Percentiles rank a stretch among this genome's conserved stretches.
Conservation (phyloP, 371 early-diverging fungal species). For the Smittium culicis region DNA sequence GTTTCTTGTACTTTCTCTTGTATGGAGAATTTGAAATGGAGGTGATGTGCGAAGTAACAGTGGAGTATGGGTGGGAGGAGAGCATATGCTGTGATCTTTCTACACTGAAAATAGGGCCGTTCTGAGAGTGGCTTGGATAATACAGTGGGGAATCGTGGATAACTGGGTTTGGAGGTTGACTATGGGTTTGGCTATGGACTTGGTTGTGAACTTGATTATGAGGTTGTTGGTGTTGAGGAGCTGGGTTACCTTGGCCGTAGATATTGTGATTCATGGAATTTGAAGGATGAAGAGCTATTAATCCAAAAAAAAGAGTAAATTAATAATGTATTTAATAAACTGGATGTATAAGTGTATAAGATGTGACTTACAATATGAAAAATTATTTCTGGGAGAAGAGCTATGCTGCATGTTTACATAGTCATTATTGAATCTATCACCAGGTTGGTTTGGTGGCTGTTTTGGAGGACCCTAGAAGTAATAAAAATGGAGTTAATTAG, state of each 20-base stretch:
- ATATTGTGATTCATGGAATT: slow-evolving; percentile 3
- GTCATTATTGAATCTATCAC: slow-evolving; percentile 2
- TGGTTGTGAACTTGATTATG: no score
- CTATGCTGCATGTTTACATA: slow-evolving; percentile 1
- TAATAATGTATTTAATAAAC: background rate
- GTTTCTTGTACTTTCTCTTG: slow-evolving; percentile 28
- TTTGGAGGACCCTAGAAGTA: background rate
- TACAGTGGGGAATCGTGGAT: slow-evolving; percentile 1
- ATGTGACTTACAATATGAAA: slow-evolving; percentile 9
- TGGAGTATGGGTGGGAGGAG: slow-evolving; percentile 14
- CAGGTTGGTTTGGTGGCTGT: slow-evolving; percentile 8
- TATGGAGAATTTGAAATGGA: slow-evolving; percentile 15
- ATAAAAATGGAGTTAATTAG: background rate
- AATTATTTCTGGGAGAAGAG: background rate
- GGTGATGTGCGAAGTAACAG: slow-evolving; percentile 18
- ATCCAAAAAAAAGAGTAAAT: background rate
- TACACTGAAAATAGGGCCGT: background rate
- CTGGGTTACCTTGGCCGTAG: background rate
- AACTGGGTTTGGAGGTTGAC: slow-evolving; percentile 20
- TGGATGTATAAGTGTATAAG: slow-evolving; percentile 10
- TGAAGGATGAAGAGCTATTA: slow-evolving; percentile 6
- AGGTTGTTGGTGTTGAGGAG: background rate
- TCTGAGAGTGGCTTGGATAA: background rate
- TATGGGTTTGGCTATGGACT: slow-evolving; percentile 16
- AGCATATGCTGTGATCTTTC: slow-evolving; percentile 15